A percentile compares a stretch with the other conserved stretches of the same genome.
Conservation (phyloP, 768 basidiomycete genomes). For the Fomitopsis pulvina region DNA sequence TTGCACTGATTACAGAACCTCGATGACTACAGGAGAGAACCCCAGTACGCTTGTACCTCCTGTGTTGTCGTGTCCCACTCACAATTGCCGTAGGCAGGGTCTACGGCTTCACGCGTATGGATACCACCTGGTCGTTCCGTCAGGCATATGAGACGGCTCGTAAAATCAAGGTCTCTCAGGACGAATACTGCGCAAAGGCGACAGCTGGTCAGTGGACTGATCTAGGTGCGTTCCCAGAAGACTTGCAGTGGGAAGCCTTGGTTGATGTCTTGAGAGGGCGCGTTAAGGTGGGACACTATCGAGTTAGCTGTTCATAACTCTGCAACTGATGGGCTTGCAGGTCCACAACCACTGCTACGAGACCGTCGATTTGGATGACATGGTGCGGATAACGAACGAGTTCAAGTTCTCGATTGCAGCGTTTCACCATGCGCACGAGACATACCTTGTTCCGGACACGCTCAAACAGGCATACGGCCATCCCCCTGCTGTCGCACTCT, state of each 20-base stretch:
- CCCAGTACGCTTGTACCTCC: conserved; percentile 1
- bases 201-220: conserved; percentile 39
- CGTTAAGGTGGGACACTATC: conserved; percentile 46
- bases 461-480: conserved; percentile 63
- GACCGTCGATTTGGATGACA: conserved; percentile 54
- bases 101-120: conserved; percentile 42
- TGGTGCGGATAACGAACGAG: conserved; percentile 67
- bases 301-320: background rate
- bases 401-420: conserved; percentile 81
- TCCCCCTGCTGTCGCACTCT: conserved; percentile 71
- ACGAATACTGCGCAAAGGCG: conserved; percentile 55
- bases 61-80: background rate
- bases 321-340: conserved; percentile 19
- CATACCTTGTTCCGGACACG: conserved; percentile 80
- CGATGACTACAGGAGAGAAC: conserved; percentile 3
- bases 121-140: conserved; percentile 62
- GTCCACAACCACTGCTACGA: conserved; percentile 56
- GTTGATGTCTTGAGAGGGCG: conserved; percentile 73
- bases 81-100: conserved; percentile 19
- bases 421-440: conserved; percentile 85
- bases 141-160: conserved; percentile 60
- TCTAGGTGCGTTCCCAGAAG: conserved; percentile 55
- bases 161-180: conserved; percentile 61
- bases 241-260: conserved; percentile 71
- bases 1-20: background rate